Conservation (phyloP, 1,139 yeast species). For the Protomyces pachydermus region DNA sequence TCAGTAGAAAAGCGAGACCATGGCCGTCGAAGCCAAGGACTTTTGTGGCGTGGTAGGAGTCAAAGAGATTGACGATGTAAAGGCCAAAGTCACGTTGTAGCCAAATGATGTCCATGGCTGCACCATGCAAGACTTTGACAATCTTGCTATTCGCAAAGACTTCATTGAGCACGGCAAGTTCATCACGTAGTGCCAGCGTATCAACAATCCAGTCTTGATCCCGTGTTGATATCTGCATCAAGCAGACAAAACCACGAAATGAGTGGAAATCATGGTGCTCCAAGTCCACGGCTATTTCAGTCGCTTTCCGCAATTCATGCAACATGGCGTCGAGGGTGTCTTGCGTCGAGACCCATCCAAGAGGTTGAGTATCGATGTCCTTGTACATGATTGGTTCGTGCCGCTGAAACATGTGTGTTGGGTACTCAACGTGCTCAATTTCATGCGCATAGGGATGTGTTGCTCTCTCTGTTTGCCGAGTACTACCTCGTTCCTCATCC, state of each 20-base stretch:
- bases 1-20: slow-evolving; percentile 78
- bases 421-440: slow-evolving; percentile 67
- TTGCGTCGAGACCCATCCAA: slow-evolving; percentile 66
- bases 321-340: slow-evolving; percentile 55
- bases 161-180: slow-evolving; percentile 60
- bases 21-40: slow-evolving; percentile 72
- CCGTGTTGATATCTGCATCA: slow-evolving; percentile 87
- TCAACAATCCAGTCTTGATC: slow-evolving; percentile 81
- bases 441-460: slow-evolving; percentile 76
- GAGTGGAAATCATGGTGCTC: slow-evolving; percentile 94
- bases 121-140: slow-evolving; percentile 90
- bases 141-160: slow-evolving; percentile 76
- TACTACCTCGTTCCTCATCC: slow-evolving; percentile 39
- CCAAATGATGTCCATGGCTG: slow-evolving; percentile 96
- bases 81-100: slow-evolving; percentile 91
- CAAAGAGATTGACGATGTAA: slow-evolving; percentile 83
- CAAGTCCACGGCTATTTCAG: slow-evolving; percentile 87
- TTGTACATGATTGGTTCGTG: slow-evolving; percentile 52
- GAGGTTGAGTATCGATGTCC: slow-evolving; percentile 62
- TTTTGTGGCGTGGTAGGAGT: slow-evolving; percentile 85
- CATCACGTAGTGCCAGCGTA: slow-evolving; percentile 68
- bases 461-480: not conserved
- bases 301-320: slow-evolving; percentile 46
- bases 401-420: slow-evolving; percentile 49
- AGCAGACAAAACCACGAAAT: slow-evolving; percentile 81